A percentile compares a stretch with the other conserved stretches of the same genome.
These are phyloP conservation scores for Keqinozyma sinolaborantium DNA, from an alignment of 1,139 yeast genomes.

Conservation along the genomic window DNA sequence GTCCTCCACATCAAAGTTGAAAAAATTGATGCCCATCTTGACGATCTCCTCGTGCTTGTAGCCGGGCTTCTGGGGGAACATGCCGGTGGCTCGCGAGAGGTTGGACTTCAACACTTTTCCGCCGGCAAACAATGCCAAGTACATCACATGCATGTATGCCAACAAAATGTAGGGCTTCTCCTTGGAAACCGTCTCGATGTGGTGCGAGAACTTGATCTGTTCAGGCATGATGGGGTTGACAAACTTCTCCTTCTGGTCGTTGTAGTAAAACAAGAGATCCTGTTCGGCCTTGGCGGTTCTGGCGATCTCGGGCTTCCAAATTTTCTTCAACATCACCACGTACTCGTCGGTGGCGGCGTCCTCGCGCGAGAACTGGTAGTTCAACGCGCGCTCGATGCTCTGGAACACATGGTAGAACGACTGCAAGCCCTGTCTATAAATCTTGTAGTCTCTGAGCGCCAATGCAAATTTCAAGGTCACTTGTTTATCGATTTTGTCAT, in stretches of 20 bases:
- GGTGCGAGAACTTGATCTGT: constrained; percentile 61
- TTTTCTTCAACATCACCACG: constrained; percentile 41
- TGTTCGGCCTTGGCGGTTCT: constrained; percentile 55
- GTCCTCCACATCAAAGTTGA: constrained; percentile 67
- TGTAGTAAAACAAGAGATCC: constrained; percentile 68
- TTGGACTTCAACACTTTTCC: constrained; percentile 72
- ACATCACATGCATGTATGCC: constrained; percentile 87
- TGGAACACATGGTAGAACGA: constrained; percentile 74
- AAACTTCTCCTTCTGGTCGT: constrained; percentile 53
- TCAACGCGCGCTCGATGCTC: constrained; percentile 58
- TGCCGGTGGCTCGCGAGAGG: constrained; percentile 61
- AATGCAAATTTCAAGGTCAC: constrained; percentile 69
- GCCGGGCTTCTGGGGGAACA: constrained; percentile 72
- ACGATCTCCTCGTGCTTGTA: constrained; percentile 60
- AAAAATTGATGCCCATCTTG: constrained; percentile 64
- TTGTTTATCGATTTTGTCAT: constrained; percentile 66
- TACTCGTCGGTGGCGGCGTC: constrained; percentile 27
- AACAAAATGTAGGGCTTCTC: constrained; percentile 69
- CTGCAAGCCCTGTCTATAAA: constrained; percentile 79
- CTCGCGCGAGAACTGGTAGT: constrained; percentile 41
- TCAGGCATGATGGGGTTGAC: constrained; percentile 52
- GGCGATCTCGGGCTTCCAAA: constrained; percentile 73
- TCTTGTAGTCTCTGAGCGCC: constrained; percentile 70
- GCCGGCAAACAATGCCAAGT: constrained; percentile 84
- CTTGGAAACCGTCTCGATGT: constrained; percentile 49